phyloP scores from a whole-genome alignment of 129 eudicot genomes.

The Lonicera japonica region DNA sequence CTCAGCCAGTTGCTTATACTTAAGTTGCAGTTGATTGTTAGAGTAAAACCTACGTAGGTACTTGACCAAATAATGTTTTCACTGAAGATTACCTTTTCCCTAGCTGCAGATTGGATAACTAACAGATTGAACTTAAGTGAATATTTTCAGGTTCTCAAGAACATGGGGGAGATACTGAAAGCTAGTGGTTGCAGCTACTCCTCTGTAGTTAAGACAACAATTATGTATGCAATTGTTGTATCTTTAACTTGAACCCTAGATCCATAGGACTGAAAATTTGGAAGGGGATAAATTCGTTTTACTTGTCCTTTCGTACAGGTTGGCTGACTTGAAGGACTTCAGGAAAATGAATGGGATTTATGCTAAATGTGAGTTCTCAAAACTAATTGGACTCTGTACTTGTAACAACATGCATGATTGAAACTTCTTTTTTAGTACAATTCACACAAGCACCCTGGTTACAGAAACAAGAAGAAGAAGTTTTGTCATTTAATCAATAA shows the following conservation, averaged over 20 bases:
- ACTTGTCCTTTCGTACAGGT: slow-evolving; percentile 39
- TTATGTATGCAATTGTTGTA: slow-evolving; percentile 37
- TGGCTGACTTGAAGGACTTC: slow-evolving; percentile 95
- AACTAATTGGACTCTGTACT: not conserved
- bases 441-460: not conserved
- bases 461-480: not conserved
- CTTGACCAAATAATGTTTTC: not conserved
- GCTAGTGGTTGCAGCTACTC: slow-evolving; percentile 88
- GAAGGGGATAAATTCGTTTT: not conserved
- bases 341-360: slow-evolving; percentile 92
- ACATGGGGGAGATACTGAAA: slow-evolving; percentile 95
- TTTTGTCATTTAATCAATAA: too few species aligned
- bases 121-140: slow-evolving; percentile 3
- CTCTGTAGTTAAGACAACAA: slow-evolving; percentile 94
- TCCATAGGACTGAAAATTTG: not conserved
- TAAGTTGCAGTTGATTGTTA: too few species aligned
- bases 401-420: not conserved
- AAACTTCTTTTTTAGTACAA: not conserved
- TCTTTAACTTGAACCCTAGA: not conserved
- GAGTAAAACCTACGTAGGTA: not conserved
- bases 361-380: slow-evolving; percentile 75
- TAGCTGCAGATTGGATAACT: not conserved
- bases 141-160: slow-evolving; percentile 64
- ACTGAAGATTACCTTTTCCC: not conserved
- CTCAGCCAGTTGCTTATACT: too few species aligned